Conservation (phyloP, 75 land plant genomes). For the Chamaecyparis obtusa region DNA sequence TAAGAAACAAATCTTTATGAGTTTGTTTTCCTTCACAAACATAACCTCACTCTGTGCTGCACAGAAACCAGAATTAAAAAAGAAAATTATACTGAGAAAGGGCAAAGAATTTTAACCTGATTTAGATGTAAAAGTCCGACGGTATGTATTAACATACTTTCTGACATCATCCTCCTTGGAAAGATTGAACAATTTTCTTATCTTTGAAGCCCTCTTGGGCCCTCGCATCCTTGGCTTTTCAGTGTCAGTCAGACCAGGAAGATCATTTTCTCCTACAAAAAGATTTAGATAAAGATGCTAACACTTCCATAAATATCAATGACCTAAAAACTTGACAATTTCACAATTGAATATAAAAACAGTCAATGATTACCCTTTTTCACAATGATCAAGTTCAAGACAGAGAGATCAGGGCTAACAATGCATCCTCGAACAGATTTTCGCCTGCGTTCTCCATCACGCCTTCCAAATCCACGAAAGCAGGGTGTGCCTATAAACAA, state of each 20-base stretch:
- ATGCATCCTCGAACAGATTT: slow-evolving; percentile 91
- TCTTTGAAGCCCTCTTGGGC: slow-evolving; percentile 87
- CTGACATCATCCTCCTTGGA: slow-evolving; percentile 83
- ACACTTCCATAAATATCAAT: neutral
- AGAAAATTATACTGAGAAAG: neutral
- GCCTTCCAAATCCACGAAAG: slow-evolving; percentile 81
- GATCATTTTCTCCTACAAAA: slow-evolving; percentile 61
- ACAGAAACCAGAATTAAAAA: neutral
- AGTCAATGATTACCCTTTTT: slow-evolving; percentile 57
- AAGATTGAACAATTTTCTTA: slow-evolving; percentile 78
- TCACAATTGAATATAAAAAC: neutral
- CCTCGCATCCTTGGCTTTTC: slow-evolving; percentile 94
- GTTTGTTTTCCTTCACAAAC: neutral
- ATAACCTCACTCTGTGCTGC: neutral
- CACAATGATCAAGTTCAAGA: slow-evolving; percentile 79
- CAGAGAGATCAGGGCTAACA: slow-evolving; percentile 83
- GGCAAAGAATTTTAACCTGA: slow-evolving; percentile 32
- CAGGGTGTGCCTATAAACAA: slow-evolving; percentile 52
- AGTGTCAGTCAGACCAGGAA: slow-evolving; percentile 77
- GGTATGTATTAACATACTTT: slow-evolving; percentile 86
- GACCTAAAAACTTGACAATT: neutral
- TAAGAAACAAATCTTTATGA: neutral
- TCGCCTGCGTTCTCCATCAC: slow-evolving; percentile 79
- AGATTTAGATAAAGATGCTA: neutral
- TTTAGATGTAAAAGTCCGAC: slow-evolving; percentile 57